Evolutionary conservation across 306 rosid species (phyloP), one percentile per base, ranked within the genome.

Genomic region (Gastrolobium villosum): DNA sequence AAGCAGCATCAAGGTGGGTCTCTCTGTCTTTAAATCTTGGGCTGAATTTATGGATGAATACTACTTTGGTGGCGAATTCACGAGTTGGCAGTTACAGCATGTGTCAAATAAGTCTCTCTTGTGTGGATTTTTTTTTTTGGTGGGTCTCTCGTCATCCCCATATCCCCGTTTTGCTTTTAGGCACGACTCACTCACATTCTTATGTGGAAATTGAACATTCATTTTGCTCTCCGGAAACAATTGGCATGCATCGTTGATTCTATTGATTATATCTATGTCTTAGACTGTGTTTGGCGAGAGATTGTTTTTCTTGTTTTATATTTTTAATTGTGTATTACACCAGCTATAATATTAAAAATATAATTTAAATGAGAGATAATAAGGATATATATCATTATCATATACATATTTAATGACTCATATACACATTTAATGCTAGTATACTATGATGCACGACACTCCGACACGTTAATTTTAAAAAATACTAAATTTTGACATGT

Each of bases 11-110:
- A 61, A 15, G 28, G 80, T 70, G 46, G 53, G 77, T 75, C 36
- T 74, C 15, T 45, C 48, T 45, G 14, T 10, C 49, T 75, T 75
- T 14, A 35, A 40, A 34, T 64, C 8, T 15, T 48, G 10, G 37
- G 3, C 45, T 56, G 44, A 75, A 66, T 72, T 69, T 52, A 70
- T 62, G 67, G 55, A 9, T 5, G 15, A 37, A 13, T 56, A 39
- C 59, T 20, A 56, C 72, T 75, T 75, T 75, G 64, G 80, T 63
- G 78, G 78, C 72, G 34, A 57, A 43, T 14, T 74, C 52, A 49
- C 49, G 67, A 39, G 40, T 44, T 46, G 63, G 54, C 15, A n/a
- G 71, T 70, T 61, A 11, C 30, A 44, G 10, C 50, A 57, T 49
- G 67, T 40, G 77, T 67, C 62, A 39, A 65, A 49, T 44, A 6